Percentiles rank a stretch among this genome's conserved stretches.
Evolutionary conservation across 1,284 basidiomycete species (phyloP).

Genomic region (Leccinum cinnamomeum): DNA sequence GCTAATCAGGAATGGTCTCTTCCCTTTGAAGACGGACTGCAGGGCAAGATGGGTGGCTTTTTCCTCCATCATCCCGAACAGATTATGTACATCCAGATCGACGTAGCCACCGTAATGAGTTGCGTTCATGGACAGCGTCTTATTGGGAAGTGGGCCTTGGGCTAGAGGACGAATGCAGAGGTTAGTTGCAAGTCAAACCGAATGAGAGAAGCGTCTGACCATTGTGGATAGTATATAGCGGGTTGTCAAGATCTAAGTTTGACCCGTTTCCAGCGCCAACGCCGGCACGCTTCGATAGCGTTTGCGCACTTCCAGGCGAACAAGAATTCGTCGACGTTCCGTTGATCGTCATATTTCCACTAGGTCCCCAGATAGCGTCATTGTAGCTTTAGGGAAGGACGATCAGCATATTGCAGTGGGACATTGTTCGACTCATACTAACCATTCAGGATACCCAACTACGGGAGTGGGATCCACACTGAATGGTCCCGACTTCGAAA

Average conservation of each 20-base stretch:
- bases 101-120: conserved; percentile 40
- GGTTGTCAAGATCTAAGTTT: conserved; percentile 49
- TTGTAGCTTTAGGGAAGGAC: conserved; percentile 54
- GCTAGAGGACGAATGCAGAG: conserved; percentile 15
- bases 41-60: conserved; percentile 39
- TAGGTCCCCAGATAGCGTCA: conserved; percentile 58
- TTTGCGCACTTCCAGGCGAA: conserved; percentile 7
- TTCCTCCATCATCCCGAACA: conserved; percentile 45
- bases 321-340: conserved; percentile 56
- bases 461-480: conserved; percentile 49
- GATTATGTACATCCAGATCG: conserved; percentile 43
- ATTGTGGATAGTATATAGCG: conserved; percentile 73
- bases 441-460: conserved; percentile 66
- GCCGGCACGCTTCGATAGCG: conserved; percentile 21
- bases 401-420: background rate
- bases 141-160: conserved; percentile 26
- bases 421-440: conserved; percentile 8
- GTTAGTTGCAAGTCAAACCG: background rate
- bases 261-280: conserved; percentile 45
- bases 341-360: conserved; percentile 74
- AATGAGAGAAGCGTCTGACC: conserved; percentile 37
- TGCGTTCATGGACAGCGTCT: conserved; percentile 40
- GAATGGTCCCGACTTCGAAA: conserved; percentile 36
- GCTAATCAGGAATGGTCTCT: conserved; percentile 46
- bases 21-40: conserved; percentile 32